These are phyloP conservation scores for Plasmodium gaboni DNA, from an alignment of 169 alveolate genomes.

Conservation along the genomic window DNA sequence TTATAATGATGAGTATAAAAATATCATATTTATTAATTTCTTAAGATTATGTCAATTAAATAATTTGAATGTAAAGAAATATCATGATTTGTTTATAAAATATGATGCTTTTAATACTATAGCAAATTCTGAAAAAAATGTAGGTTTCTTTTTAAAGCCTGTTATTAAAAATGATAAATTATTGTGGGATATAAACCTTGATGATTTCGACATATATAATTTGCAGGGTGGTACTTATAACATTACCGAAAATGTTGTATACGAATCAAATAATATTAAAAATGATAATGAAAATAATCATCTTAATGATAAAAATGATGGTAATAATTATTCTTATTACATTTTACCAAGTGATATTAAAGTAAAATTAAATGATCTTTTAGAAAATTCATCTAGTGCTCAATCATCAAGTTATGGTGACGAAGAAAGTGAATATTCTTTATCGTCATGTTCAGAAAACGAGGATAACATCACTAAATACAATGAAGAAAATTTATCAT, in stretches of 20 bases:
- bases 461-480: too few species aligned
- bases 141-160: conserved; percentile 67
- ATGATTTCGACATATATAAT: conserved; percentile 15
- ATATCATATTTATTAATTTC: conserved; percentile 68
- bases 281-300: background rate
- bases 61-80: conserved; percentile 58
- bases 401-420: conserved; percentile 17
- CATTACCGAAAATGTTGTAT: too few species aligned
- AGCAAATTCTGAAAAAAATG: conserved; percentile 36
- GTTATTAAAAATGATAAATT: conserved; percentile 65
- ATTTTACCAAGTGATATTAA: conserved; percentile 15
- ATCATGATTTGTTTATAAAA: conserved; percentile 75
- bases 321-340: background rate
- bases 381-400: conserved; percentile 47
- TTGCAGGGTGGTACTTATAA: background rate
- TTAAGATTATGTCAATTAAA: conserved; percentile 74
- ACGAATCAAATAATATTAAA: background rate
- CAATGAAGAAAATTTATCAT: background rate
- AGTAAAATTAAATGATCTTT: conserved; percentile 33
- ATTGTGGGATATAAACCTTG: conserved; percentile 66
- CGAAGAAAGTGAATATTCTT: conserved; percentile 6
- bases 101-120: conserved; percentile 29
- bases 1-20: conserved; percentile 59
- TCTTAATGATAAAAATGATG: background rate
- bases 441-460: conserved; percentile 10